Evolutionary conservation across 495 filamentous ascomycete genomes (phyloP).

Genomic region (Xylaria sp.): DNA sequence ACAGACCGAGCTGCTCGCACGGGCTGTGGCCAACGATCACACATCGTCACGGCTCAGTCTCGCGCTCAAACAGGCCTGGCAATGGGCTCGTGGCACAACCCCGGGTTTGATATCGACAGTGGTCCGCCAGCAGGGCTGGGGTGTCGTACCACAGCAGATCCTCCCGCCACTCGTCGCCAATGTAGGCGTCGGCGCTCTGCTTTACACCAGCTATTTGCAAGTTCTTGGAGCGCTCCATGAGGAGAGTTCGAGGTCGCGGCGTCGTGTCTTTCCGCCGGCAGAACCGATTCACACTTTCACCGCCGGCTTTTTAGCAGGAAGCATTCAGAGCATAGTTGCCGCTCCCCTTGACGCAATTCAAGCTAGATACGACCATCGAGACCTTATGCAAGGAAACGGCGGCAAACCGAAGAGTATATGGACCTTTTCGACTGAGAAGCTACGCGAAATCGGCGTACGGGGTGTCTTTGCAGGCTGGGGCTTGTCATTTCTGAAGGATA

Average conservation of each 20-base stretch:
- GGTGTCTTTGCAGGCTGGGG: slow-evolving; percentile 86
- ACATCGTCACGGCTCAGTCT: slow-evolving; percentile 36
- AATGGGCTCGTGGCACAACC: slow-evolving; percentile 75
- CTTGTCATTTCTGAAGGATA: slow-evolving; percentile 80
- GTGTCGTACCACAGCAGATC: slow-evolving; percentile 85
- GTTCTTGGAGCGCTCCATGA: slow-evolving; percentile 74
- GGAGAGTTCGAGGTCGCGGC: slow-evolving; percentile 70
- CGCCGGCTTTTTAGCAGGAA: slow-evolving; percentile 79
- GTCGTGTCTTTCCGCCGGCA: slow-evolving; percentile 79
- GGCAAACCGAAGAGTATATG: slow-evolving; percentile 77
- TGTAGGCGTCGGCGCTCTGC: slow-evolving; percentile 80
- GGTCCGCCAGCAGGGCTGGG: slow-evolving; percentile 80
- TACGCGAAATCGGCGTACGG: slow-evolving; percentile 76
- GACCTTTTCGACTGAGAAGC: slow-evolving; percentile 76
- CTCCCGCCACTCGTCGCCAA: slow-evolving; percentile 88
- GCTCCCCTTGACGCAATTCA: slow-evolving; percentile 90
- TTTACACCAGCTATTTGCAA: slow-evolving; percentile 89
- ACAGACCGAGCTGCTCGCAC: slow-evolving; percentile 35
- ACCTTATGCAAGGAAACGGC: slow-evolving; percentile 66
- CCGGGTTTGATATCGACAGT: slow-evolving; percentile 82
- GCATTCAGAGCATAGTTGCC: slow-evolving; percentile 79
- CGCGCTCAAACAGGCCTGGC: slow-evolving; percentile 50
- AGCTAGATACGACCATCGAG: slow-evolving; percentile 74
- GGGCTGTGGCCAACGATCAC: slow-evolving; percentile 34
- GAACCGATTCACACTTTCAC: slow-evolving; percentile 68